phyloP scores from a whole-genome alignment of 495 filamentous ascomycete genomes.

The Talaromyces wortmannii region DNA sequence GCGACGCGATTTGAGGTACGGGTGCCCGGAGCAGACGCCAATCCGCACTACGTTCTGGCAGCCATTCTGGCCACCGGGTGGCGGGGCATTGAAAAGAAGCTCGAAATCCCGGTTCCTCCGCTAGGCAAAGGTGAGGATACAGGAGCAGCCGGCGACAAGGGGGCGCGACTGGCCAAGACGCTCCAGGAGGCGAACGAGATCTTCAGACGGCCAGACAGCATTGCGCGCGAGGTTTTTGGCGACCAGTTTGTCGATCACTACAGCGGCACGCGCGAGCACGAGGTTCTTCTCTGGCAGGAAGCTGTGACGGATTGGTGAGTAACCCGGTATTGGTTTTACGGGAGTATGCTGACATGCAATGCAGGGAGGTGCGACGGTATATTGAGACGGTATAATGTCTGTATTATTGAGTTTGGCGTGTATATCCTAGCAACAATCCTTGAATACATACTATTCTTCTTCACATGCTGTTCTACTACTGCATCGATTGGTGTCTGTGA shows the following conservation, averaged over 20 bases:
- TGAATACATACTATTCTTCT: too few relatives aligned
- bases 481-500: too few relatives aligned
- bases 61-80: constrained; percentile 81
- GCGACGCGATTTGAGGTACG: constrained; percentile 90
- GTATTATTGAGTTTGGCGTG: neutral
- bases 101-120: constrained; percentile 75
- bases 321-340: neutral
- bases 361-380: constrained; percentile 44
- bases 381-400: constrained; percentile 38
- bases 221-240: constrained; percentile 87
- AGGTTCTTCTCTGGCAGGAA: constrained; percentile 87
- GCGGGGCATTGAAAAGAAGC: constrained; percentile 83
- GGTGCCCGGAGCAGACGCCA: constrained; percentile 85
- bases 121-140: constrained; percentile 71
- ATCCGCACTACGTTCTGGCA: constrained; percentile 81
- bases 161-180: constrained; percentile 60
- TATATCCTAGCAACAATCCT: too few relatives aligned
- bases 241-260: constrained; percentile 95
- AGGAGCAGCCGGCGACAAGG: constrained; percentile 52
- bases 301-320: constrained; percentile 89
- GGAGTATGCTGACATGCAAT: constrained; percentile 8
- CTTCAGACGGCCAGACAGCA: constrained; percentile 68
- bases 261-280: constrained; percentile 87
- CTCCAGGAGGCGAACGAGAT: constrained; percentile 72
- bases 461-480: too few relatives aligned